Percentiles rank a stretch among this genome's conserved stretches.
Evolutionary conservation across 75 land plant species (phyloP).

Genomic region (Picea sitchensis): DNA sequence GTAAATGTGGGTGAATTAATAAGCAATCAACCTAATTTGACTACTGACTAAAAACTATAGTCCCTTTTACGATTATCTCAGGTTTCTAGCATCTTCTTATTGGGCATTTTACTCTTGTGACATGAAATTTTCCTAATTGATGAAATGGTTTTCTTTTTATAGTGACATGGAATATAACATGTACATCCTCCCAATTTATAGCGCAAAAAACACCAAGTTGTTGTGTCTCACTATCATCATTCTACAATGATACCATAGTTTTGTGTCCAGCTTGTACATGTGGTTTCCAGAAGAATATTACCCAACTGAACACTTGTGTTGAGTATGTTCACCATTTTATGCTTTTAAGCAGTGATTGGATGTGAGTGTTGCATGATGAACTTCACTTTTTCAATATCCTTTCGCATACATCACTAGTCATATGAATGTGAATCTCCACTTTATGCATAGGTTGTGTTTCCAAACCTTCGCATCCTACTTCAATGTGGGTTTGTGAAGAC

Average conservation of each 20-base stretch:
- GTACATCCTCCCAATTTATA: slow-evolving; percentile 58
- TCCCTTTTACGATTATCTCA: not conserved
- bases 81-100: not conserved
- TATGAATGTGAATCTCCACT: not conserved
- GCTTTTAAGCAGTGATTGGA: not conserved
- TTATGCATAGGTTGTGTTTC: not conserved
- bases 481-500: not conserved
- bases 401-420: not conserved
- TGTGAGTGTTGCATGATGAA: not conserved
- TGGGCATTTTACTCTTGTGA: not conserved
- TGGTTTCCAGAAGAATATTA: slow-evolving; percentile 48
- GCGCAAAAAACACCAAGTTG: slow-evolving; percentile 55
- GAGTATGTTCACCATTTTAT: slow-evolving; percentile 16
- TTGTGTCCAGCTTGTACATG: slow-evolving; percentile 75
- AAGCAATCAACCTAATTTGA: too few relatives aligned
- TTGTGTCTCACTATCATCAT: slow-evolving; percentile 77
- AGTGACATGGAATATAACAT: too few relatives aligned
- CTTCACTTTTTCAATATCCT: not conserved
- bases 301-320: slow-evolving; percentile 28
- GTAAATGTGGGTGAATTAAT: too few relatives aligned
- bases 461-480: not conserved
- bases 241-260: slow-evolving; percentile 64
- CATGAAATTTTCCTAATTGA: slow-evolving; percentile 36
- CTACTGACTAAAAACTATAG: too few relatives aligned
- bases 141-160: slow-evolving; percentile 35